Evolutionary conservation across 179 eudicot genomes (phyloP), one percentile per base, ranked within the genome.

Genomic region (Silene vulgaris): DNA sequence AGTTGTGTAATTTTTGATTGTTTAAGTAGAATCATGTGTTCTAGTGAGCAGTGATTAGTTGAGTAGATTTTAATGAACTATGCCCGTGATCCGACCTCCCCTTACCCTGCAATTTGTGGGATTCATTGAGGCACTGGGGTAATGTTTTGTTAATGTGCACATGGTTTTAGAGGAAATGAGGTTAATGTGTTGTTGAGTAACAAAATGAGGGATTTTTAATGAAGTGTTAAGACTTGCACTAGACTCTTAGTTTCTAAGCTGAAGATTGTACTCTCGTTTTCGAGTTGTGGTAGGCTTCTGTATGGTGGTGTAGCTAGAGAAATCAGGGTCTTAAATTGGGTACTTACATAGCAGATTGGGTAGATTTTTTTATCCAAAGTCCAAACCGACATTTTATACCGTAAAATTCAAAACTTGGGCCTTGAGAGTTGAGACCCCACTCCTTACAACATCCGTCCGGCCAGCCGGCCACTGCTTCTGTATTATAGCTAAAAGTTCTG

Each of bases 181-280:
- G 1, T 29, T 29, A 29, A 29, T 29, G 32, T 29, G 32, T 29
- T 2, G 32, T 29, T 29, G 32, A 29, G 32, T 29, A 29, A 3
- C 32, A 29, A 29, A 29, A 29, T 1, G 26, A 23, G 26, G 26
- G n/a, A 4, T 3, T 30, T 54, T 64, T 21, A 52, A 35, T 37
- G 12, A 52, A 16, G 14, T 75, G 29, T 11, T 56, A 32, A 65
- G 72, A 40, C 63, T 54, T 66, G 73, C 17, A 13, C 4, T 52
- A 2, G 57, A 52, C 57, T 73, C 19, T 54, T 30, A 4, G 14
- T 13, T 50, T 54, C 29, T 63, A 35, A 72, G 72, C 26, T 72
- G 21, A 32, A 50, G 20, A 16, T 29, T 13, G 8, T 77, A 23
- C 9, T 65, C 37, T 52, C 35, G 50, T 77, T 77, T 62, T 65